Percentiles rank a stretch among this genome's conserved stretches.
phyloP scores from a whole-genome alignment of 2,329 filamentous ascomycete species.

The Colletotrichum sp. region DNA sequence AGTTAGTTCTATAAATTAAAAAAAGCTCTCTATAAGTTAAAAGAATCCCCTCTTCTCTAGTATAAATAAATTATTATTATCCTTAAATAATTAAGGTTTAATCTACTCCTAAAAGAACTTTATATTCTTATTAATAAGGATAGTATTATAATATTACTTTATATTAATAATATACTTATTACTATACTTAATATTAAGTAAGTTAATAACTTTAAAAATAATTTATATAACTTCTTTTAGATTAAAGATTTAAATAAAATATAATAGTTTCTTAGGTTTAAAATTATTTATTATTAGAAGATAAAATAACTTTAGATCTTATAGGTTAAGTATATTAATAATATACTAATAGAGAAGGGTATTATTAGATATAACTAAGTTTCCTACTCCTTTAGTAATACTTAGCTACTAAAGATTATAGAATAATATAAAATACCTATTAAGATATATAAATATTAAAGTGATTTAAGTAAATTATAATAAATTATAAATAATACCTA shows the following conservation, averaged over 20 bases:
- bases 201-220: background rate
- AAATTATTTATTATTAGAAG: background rate
- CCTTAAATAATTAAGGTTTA: background rate
- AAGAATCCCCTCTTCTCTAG: background rate
- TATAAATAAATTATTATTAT: background rate
- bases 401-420: background rate
- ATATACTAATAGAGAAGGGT: background rate
- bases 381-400: background rate
- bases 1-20: background rate
- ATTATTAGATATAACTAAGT: background rate
- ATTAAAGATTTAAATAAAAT: background rate
- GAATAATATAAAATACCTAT: background rate
- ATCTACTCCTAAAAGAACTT: background rate
- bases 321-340: background rate
- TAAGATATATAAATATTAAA: background rate
- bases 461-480: background rate
- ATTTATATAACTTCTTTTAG: background rate
- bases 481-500: background rate
- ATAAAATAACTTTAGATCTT: background rate
- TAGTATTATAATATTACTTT: background rate
- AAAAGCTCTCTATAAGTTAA: background rate
- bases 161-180: background rate
- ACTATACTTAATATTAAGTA: background rate
- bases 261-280: background rate
- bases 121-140: background rate